phyloP scores from a whole-genome alignment of 306 rosid genomes.

The Dryas drummondii region DNA sequence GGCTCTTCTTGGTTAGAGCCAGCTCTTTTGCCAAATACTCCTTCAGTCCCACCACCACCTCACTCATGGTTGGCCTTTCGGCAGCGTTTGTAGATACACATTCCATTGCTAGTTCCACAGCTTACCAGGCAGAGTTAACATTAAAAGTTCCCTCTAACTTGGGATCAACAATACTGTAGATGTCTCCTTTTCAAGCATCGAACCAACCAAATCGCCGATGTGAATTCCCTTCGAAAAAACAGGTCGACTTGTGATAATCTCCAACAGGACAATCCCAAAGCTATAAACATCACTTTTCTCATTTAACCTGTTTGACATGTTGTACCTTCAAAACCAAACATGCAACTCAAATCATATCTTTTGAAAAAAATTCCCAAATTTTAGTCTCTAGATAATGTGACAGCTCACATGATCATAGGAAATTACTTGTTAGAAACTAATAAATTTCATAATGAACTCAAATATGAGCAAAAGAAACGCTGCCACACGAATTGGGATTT shows the following conservation, averaged over 20 bases:
- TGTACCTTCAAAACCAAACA: constrained; percentile 19
- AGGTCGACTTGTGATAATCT: constrained; percentile 11
- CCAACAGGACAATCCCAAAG: constrained; percentile 18
- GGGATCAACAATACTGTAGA: constrained; percentile 10
- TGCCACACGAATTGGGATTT: no score
- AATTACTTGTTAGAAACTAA: no score
- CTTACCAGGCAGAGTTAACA: constrained; percentile 23
- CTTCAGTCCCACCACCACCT: constrained; percentile 24
- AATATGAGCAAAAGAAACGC: no score
- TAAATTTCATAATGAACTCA: no score
- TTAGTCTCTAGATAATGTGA: no score
- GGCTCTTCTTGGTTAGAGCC: not conserved
- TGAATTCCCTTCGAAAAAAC: constrained; percentile 1
- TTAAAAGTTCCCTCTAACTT: constrained; percentile 3
- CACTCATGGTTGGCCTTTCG: constrained; percentile 24
- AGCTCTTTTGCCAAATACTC: constrained; percentile 16
- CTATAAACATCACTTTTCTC: constrained; percentile 34
- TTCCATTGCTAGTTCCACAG: constrained; percentile 28
- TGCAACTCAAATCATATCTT: not conserved
- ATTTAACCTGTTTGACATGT: constrained; percentile 2
- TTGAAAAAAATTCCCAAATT: no score
- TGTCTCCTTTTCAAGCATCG: constrained; percentile 20
- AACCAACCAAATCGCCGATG: constrained; percentile 16
- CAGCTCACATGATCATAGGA: no score
- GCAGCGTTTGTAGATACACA: not conserved